Base-by-base conservation (phyloP, 1,139 yeast genomes). In the Spencermartinsiella ligniputridi region DNA sequence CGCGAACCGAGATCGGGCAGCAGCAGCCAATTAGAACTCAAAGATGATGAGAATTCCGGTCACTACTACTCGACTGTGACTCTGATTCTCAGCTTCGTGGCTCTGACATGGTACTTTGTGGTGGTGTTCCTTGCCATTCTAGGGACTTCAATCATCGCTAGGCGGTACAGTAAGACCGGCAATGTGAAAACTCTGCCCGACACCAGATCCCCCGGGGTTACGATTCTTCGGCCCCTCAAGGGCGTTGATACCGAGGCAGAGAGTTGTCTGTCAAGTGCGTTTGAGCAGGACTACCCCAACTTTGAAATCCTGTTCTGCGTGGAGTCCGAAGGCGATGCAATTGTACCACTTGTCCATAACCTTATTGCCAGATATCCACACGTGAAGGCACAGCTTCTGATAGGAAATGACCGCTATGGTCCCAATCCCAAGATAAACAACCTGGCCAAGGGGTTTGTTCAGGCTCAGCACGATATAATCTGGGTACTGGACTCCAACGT, bases 401-500 rank as follows among this genome's bases (percentile, higher is more conserved):
- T 83, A 1, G 78, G 71, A 18, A 64, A 67, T 32, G 67, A 63
- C 32, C 62, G 63, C 53, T 83, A 70, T 56, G 96, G 96, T 1
- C 95, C 95, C 2, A 88, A 88, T 58, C 97, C 97, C 9, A 88
- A 88, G 63, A 86, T 88, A 45, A 87, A 87, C 65, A 88, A 88
- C 62, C 69, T 88, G 40, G 79, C 90, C 16, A 85, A 85, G 61
- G 96, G 95, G 2, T 86, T 83, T 58, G 61, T 68, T 37, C 64
- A 65, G 1, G 90, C 95, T 12, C 76, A 78, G 54, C 70, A 78
- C 62, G 96, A 88, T 59, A 75, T 84, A 25, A 56, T 88, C 12
- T 88, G 97, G 96, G 78, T 87, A n/a, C 72, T 86, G 68, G 97
- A 88, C 62, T 81, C 92, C 35, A 88, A 88, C 58, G 94, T 85